Conservation (phyloP, 2,329 filamentous ascomycete species). For the Penicillium corylophilum region DNA sequence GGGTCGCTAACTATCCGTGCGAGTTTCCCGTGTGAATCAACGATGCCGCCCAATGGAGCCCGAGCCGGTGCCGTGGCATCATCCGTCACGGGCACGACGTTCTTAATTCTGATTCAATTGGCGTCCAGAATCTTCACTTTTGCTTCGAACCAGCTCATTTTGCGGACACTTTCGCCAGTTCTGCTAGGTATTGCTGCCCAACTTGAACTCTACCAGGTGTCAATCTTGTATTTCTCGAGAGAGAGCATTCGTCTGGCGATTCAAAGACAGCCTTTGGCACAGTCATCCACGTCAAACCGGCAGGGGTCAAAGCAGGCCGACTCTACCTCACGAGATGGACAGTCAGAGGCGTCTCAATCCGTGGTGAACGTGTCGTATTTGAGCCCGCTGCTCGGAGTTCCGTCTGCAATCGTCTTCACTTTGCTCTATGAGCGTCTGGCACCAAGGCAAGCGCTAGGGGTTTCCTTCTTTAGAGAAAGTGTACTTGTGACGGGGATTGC, state of each 20-base stretch:
- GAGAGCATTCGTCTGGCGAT: conserved; percentile 90
- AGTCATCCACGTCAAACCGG: conserved; percentile 5
- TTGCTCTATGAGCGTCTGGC: conserved; percentile 63
- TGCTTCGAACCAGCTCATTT: conserved; percentile 82
- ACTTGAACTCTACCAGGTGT: conserved; percentile 88
- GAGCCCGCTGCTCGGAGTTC: conserved; percentile 66
- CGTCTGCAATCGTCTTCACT: conserved; percentile 64
- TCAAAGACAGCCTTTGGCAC: conserved; percentile 67
- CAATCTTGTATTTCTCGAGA: conserved; percentile 89
- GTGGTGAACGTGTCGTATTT: conserved; percentile 88
- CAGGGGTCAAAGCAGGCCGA: conserved; percentile 15
- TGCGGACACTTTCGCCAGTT: conserved; percentile 82
- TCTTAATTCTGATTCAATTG: conserved; percentile 85
- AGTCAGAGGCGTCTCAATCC: conserved; percentile 57
- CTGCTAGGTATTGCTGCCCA: conserved; percentile 84
- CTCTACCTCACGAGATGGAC: conserved; percentile 17
- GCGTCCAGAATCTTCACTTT: conserved; percentile 87
- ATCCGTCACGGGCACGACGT: conserved; percentile 69
- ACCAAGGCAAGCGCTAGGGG: conserved; percentile 51
- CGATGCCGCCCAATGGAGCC: conserved; percentile 22
- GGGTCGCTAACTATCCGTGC: neutral
- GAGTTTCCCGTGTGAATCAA: neutral
- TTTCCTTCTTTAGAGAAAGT: conserved; percentile 63
- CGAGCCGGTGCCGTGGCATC: conserved; percentile 26
- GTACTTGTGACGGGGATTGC: conserved; percentile 57